A percentile compares a stretch with the other conserved stretches of the same genome.
Conservation (phyloP, 148 eudicot genomes). For the Camellia japonica region DNA sequence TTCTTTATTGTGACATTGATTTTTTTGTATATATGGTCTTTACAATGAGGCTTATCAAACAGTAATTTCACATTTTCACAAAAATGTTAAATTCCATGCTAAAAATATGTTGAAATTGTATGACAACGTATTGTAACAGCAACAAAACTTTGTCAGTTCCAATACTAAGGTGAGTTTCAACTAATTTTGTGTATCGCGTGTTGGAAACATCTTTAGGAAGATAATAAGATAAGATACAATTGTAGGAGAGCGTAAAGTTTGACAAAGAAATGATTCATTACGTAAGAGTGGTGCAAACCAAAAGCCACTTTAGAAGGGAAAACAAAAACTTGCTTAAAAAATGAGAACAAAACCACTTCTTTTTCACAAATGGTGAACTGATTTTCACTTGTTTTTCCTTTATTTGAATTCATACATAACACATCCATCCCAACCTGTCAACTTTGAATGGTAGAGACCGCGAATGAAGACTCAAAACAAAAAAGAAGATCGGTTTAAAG, state of each 20-base stretch:
- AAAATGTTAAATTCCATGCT: no score
- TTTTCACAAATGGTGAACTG: conserved; percentile 5
- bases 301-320: conserved; percentile 17
- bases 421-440: neutral
- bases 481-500: neutral
- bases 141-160: no score
- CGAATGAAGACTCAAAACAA: neutral
- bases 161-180: no score
- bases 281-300: conserved; percentile 13
- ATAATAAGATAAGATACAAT: neutral
- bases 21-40: no score
- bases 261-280: conserved; percentile 9
- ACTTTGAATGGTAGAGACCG: conserved; percentile 4
- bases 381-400: neutral
- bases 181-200: neutral
- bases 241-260: neutral
- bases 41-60: no score
- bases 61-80: no score
- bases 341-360: neutral
- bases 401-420: neutral
- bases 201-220: neutral
- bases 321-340: neutral
- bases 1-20: no score
- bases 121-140: neutral
- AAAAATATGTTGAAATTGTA: no score